A percentile compares a stretch with the other conserved stretches of the same genome.
phyloP scores from a whole-genome alignment of 257 asterid species.

The Solanum pennellii region DNA sequence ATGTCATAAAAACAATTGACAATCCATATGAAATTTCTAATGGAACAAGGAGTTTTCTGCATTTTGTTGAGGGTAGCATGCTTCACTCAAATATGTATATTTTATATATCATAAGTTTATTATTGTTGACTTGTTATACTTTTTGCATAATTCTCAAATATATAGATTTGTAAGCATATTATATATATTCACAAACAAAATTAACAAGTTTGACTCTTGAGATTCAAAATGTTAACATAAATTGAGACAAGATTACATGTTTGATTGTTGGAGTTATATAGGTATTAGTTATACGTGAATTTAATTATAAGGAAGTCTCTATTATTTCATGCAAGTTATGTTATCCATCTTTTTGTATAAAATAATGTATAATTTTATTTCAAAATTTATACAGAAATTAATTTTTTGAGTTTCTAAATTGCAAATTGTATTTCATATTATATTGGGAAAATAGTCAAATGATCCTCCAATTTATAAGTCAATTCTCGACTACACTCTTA shows the following conservation, averaged over 20 bases:
- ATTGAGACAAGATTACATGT: background rate
- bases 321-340: background rate
- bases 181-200: background rate
- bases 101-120: background rate
- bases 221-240: background rate
- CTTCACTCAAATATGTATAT: background rate
- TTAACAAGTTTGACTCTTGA: background rate
- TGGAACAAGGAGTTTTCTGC: background rate
- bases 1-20: background rate
- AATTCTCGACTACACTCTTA: no score
- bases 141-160: background rate
- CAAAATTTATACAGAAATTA: no score
- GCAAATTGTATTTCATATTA: no score
- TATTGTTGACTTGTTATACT: background rate
- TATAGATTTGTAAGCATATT: background rate
- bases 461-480: no score
- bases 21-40: background rate
- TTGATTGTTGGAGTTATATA: background rate
- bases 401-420: background rate
- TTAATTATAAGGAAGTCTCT: no score
- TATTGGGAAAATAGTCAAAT: no score
- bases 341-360: background rate
- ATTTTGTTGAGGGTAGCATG: background rate
- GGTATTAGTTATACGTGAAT: no score
- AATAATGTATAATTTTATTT: no score